phyloP scores from a whole-genome alignment of 345 rosid species.

The Lenwebbia sp. region DNA sequence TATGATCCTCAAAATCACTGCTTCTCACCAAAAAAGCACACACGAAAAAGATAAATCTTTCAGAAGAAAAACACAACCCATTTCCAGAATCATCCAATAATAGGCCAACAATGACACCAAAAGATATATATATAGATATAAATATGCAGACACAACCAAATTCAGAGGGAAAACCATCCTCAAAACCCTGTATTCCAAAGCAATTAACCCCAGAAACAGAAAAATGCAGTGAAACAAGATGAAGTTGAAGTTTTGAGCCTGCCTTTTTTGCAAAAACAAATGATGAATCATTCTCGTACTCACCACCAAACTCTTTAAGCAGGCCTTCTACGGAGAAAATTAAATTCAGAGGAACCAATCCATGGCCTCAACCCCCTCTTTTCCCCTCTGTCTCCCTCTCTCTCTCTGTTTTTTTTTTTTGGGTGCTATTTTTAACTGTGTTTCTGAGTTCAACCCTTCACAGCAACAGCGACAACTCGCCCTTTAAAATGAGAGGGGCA shows the following conservation, averaged over 20 bases:
- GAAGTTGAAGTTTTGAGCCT: background rate
- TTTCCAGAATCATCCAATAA: background rate
- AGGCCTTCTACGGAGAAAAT: constrained; percentile 1
- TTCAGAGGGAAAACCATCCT: background rate
- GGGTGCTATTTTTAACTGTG: background rate
- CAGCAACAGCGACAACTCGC: background rate
- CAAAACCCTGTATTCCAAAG: background rate
- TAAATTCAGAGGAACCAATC: constrained; percentile 14
- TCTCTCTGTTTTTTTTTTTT: background rate
- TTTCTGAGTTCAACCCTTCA: background rate
- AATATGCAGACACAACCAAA: background rate
- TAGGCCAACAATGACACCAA: background rate
- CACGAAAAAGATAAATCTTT: background rate
- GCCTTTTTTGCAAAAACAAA: background rate
- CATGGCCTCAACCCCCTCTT: background rate
- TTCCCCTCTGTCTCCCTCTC: background rate
- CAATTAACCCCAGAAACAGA: background rate
- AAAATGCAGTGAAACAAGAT: background rate
- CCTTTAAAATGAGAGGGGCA: background rate
- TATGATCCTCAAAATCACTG: background rate
- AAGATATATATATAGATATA: background rate
- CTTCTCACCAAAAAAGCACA: background rate
- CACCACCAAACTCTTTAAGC: constrained; percentile 9
- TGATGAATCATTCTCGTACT: constrained; percentile 11
- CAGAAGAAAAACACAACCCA: background rate